Evolutionary conservation across 2,329 filamentous ascomycete genomes (phyloP).

Genomic region (Thelonectria olida): DNA sequence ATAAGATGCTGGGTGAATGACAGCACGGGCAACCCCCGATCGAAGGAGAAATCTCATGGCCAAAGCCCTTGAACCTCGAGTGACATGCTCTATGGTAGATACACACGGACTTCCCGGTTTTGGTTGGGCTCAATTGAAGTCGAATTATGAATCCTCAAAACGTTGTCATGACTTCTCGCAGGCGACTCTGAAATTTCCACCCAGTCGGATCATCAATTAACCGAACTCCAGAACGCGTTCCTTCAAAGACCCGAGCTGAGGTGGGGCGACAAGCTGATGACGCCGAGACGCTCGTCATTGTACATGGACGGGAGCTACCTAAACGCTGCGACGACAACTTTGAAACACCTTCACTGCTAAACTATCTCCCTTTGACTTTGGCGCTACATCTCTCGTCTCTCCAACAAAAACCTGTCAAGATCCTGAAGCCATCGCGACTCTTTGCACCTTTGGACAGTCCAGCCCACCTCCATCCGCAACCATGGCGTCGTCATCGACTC

Average conservation of each 20-base stretch:
- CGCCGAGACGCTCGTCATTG: constrained; percentile 37
- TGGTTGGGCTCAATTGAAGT: constrained; percentile 10
- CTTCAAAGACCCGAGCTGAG: constrained; percentile 1
- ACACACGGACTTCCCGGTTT: constrained; percentile 5
- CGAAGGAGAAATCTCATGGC: constrained; percentile 45
- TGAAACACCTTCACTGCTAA: constrained; percentile 1
- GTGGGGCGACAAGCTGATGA: constrained; percentile 35
- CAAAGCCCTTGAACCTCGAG: constrained; percentile 6
- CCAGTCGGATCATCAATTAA: constrained; percentile 32
- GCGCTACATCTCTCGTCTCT: not conserved
- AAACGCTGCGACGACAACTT: constrained; percentile 7
- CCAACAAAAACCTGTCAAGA: not conserved
- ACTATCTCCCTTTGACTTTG: not conserved
- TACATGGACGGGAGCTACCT: constrained; percentile 21
- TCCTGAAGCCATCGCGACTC: not conserved
- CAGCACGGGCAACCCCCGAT: constrained; percentile 36
- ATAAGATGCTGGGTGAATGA: constrained; percentile 27
- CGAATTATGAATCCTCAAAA: constrained; percentile 7
- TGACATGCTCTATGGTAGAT: constrained; percentile 28
- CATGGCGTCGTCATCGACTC: constrained; percentile 78
- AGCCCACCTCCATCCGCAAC: constrained; percentile 12
- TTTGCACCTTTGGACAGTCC: not conserved
- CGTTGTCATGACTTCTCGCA: constrained; percentile 28
- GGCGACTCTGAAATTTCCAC: constrained; percentile 32
- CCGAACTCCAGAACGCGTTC: constrained; percentile 19